These are phyloP conservation scores for Colletotrichum euphorbiae DNA, from an alignment of 2,329 filamentous ascomycete genomes.

Conservation along the genomic window DNA sequence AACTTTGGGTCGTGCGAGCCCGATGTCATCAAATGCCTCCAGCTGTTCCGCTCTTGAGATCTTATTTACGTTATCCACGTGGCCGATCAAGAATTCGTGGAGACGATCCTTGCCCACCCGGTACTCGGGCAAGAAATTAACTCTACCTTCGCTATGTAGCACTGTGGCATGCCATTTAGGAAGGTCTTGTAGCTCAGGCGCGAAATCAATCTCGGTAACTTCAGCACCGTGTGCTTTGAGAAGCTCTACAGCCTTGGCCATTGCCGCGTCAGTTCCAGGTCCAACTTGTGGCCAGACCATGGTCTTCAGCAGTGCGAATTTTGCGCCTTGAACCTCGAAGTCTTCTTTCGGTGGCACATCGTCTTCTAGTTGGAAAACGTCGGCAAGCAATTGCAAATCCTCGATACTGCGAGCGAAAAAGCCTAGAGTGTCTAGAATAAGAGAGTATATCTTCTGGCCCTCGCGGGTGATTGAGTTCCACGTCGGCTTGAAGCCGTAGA, in stretches of 20 bases:
- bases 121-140: slow-evolving; percentile 67
- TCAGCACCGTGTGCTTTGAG: slow-evolving; percentile 61
- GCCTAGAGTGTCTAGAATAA: slow-evolving; percentile 72
- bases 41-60: slow-evolving; percentile 61
- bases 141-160: slow-evolving; percentile 63
- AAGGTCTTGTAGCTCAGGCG: slow-evolving; percentile 59
- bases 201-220: slow-evolving; percentile 67
- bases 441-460: slow-evolving; percentile 68
- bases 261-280: slow-evolving; percentile 55
- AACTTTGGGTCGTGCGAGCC: slow-evolving; percentile 61
- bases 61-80: slow-evolving; percentile 61
- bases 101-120: slow-evolving; percentile 59
- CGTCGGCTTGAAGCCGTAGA: slow-evolving; percentile 75
- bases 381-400: slow-evolving; percentile 68
- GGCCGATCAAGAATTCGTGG: slow-evolving; percentile 55
- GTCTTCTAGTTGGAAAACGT: slow-evolving; percentile 65
- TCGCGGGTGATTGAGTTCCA: slow-evolving; percentile 73
- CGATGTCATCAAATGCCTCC: slow-evolving; percentile 64
- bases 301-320: slow-evolving; percentile 67
- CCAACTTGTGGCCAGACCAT: slow-evolving; percentile 62
- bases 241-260: slow-evolving; percentile 54
- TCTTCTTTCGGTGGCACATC: slow-evolving; percentile 51
- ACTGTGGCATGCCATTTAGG: slow-evolving; percentile 65
- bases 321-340: slow-evolving; percentile 58
- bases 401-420: slow-evolving; percentile 68